phyloP scores from a whole-genome alignment of 1,284 basidiomycete genomes.

The Lentinula novae-zelandiae region DNA sequence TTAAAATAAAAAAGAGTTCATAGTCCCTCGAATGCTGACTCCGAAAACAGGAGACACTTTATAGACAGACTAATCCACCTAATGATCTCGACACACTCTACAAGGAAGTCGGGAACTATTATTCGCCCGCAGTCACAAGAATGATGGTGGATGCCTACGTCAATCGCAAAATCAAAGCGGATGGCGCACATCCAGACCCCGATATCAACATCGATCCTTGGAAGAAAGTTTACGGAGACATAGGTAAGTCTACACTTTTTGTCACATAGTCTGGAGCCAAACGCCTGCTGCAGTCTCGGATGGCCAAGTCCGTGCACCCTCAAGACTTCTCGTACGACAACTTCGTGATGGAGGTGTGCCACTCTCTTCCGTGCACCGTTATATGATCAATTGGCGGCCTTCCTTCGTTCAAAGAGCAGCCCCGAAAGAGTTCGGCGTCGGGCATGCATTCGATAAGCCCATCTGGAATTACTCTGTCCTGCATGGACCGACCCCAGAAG shows the following conservation, averaged over 20 bases:
- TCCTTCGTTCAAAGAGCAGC: conserved; percentile 10
- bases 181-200: conserved; percentile 13
- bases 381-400: conserved; percentile 15
- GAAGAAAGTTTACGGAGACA: conserved; percentile 17
- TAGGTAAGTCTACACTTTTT: conserved; percentile 6
- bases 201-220: conserved; percentile 14
- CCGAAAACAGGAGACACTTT: conserved; percentile 12
- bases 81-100: conserved; percentile 12
- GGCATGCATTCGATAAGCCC: conserved; percentile 15
- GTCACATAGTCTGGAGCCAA: not conserved
- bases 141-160: conserved; percentile 14
- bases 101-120: conserved; percentile 16
- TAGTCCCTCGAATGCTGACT: not conserved
- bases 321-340: conserved; percentile 13
- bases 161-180: conserved; percentile 11
- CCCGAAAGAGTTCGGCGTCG: conserved; percentile 13
- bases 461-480: conserved; percentile 17
- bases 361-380: conserved; percentile 12
- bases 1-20: not conserved
- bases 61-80: conserved; percentile 16
- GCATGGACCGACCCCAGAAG: conserved; percentile 15
- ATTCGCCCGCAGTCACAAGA: conserved; percentile 14
- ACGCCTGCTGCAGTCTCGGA: conserved; percentile 11
- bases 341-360: conserved; percentile 14
- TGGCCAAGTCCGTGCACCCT: conserved; percentile 16